Conservation (phyloP, 176 grass and related monocot species). For the Rhynchospora pubera region DNA sequence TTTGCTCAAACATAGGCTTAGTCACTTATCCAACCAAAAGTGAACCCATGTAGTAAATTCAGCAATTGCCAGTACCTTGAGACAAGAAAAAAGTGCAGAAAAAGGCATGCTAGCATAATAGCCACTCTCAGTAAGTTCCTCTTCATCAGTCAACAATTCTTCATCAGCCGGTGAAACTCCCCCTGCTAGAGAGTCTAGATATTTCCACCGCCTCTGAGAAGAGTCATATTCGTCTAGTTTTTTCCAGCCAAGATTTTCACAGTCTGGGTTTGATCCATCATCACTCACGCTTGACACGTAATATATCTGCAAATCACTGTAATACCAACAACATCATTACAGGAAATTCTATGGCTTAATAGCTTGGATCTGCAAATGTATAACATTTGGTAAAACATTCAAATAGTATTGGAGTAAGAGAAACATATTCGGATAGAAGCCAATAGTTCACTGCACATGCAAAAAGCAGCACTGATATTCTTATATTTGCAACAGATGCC, state of each 20-base stretch:
- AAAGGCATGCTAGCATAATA: conserved; percentile 69
- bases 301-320: conserved; percentile 71
- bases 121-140: conserved; percentile 49
- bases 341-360: background rate
- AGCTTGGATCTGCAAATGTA: background rate
- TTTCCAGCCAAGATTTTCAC: conserved; percentile 73
- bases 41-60: background rate
- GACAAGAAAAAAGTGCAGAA: conserved; percentile 52
- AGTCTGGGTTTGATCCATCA: conserved; percentile 67
- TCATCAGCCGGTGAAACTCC: conserved; percentile 31
- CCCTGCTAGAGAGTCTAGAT: conserved; percentile 45
- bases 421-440: background rate
- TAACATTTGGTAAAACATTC: background rate
- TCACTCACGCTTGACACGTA: conserved; percentile 61
- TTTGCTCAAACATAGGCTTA: background rate
- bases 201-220: conserved; percentile 52
- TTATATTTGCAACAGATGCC: background rate
- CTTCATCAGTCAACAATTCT: conserved; percentile 39
- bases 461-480: background rate
- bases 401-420: background rate
- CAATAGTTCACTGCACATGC: background rate
- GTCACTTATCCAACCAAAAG: background rate
- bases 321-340: conserved; percentile 7
- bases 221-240: conserved; percentile 76
- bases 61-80: conserved; percentile 36